Evolutionary conservation across 2,329 filamentous ascomycete genomes (phyloP).

Genomic region (Proliferodiscus dingleyae): DNA sequence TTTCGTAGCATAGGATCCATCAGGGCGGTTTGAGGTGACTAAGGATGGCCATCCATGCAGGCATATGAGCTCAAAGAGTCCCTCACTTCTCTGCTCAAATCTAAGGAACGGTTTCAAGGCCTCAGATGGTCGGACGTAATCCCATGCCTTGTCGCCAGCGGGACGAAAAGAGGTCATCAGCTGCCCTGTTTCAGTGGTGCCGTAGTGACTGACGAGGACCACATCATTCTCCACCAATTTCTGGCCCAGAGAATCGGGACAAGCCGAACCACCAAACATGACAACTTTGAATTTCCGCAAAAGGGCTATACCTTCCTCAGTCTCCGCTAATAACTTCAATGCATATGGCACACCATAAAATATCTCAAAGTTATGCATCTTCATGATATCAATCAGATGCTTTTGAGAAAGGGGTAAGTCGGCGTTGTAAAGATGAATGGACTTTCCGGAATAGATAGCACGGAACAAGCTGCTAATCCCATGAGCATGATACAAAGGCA

Average conservation of each 20-base stretch:
- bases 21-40: slow-evolving; percentile 35
- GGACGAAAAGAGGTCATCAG: slow-evolving; percentile 51
- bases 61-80: slow-evolving; percentile 29
- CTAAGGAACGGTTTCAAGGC: slow-evolving; percentile 14
- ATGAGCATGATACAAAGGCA: slow-evolving; percentile 56
- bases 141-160: slow-evolving; percentile 52
- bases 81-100: slow-evolving; percentile 27
- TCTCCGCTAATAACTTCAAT: slow-evolving; percentile 57
- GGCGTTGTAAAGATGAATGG: slow-evolving; percentile 50
- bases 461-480: slow-evolving; percentile 52
- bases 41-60: slow-evolving; percentile 37
- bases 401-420: slow-evolving; percentile 48
- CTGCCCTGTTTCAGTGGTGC: slow-evolving; percentile 57
- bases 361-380: slow-evolving; percentile 42
- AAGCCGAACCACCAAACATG: slow-evolving; percentile 52
- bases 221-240: slow-evolving; percentile 47
- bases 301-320: slow-evolving; percentile 45
- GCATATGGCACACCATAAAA: slow-evolving; percentile 61
- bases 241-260: slow-evolving; percentile 55
- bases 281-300: slow-evolving; percentile 47
- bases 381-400: slow-evolving; percentile 43
- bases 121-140: slow-evolving; percentile 44
- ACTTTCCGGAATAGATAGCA: slow-evolving; percentile 45
- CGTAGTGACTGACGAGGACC: slow-evolving; percentile 52
- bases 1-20: slow-evolving; percentile 41